Conservation (phyloP, 75 land plant species). For the Pinus tabuliformis region DNA sequence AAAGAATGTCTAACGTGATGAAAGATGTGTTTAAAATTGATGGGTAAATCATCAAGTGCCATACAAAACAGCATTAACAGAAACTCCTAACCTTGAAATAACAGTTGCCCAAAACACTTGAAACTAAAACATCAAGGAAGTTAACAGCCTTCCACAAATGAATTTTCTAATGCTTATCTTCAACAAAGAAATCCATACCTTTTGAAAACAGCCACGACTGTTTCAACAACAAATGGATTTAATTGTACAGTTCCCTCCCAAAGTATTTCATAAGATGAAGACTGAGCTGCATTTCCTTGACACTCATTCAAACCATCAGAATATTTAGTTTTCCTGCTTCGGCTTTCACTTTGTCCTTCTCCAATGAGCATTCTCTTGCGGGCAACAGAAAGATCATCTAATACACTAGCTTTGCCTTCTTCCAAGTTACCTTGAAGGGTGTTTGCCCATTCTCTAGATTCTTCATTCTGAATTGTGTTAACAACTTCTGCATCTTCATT, state of each 20-base stretch:
- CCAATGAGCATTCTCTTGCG: background rate
- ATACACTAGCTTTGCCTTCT: background rate
- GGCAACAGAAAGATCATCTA: background rate
- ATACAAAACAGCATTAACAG: background rate
- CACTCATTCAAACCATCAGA: constrained; percentile 15
- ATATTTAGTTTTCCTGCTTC: background rate
- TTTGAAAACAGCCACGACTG: constrained; percentile 50
- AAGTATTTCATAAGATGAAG: constrained; percentile 16
- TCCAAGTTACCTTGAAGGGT: constrained; percentile 4
- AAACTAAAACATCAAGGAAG: background rate
- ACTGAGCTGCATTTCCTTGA: background rate
- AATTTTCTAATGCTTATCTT: background rate
- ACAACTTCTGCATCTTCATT: constrained; percentile 2
- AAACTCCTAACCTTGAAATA: background rate
- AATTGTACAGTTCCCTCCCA: constrained; percentile 92
- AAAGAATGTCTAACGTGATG: background rate
- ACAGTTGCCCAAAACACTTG: background rate
- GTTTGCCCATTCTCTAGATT: constrained; percentile 1
- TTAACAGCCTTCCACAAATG: background rate
- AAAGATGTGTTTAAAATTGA: background rate
- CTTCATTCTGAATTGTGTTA: background rate
- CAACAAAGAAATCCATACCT: constrained; percentile 57
- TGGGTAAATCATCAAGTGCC: background rate
- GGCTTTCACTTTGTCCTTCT: too few relatives aligned
- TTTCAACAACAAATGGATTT: constrained; percentile 39